Base-by-base conservation (phyloP, 352 stramenopile species). In the Pythium brachiatum region DNA sequence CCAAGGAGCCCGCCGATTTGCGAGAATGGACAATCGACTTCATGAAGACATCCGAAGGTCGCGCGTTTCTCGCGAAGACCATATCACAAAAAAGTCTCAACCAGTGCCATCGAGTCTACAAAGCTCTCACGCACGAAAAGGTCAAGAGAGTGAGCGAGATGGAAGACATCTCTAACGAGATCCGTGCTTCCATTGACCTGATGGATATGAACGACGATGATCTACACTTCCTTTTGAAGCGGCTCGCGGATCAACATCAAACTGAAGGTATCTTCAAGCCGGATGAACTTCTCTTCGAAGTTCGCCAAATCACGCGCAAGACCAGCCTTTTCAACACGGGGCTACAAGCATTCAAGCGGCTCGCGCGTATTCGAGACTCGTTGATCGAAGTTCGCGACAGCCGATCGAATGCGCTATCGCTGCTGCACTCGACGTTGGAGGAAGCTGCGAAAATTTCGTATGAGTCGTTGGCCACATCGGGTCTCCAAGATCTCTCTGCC, bases 71-170 rank as follows among this genome's bases (percentile, higher is more conserved):
- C 39, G 39, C 39, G 11, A 47, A 11, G 4, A 15, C n/a, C 4
- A 47, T 47, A 3, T 47, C 73, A 18, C 54, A 21, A 7, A 41
- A 54, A 36, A 67, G 53, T 32, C 53, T 79, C 21, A 68, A 75
- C 25, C 68, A 68, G 29, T 77, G 87, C 26, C 61, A 79, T 15
- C 50, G 73, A 39, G 23, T 90, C 32, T 38, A 89, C 21, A 78
- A 71, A 20, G 60, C 60, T 2, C 67, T 95, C 36, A 57, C 83
- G 21, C 77, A 79, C 39, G 83, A 93, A 44, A 91, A 92, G 53
- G 64, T 73, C 6, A 83, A 77, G 39, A 78, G 83, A 13, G 60
- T 88, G 25, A 60, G 61, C 3, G 78, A 92, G 51, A 58, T 83
- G 31, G 78, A 93, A 48, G 65, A 83, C 18, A 53, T 66, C 0